Base-by-base conservation (phyloP, 2,329 filamentous ascomycete genomes). In the Fusarium torulosum region DNA sequence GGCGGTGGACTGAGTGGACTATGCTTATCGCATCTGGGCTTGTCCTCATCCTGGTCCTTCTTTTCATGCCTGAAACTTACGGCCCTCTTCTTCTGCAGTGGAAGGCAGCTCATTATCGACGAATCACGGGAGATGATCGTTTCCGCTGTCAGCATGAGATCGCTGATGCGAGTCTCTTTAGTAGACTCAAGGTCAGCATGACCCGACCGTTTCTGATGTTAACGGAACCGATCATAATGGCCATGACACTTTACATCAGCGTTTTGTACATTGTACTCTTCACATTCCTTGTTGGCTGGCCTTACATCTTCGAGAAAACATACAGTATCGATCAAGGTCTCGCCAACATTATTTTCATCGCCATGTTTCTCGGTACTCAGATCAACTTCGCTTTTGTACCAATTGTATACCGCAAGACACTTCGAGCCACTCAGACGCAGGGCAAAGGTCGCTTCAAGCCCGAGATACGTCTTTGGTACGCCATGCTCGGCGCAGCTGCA, bases 51-150 rank as follows among this genome's bases (percentile, higher is more conserved):
- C 70, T 85, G 37, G 85, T 91, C 33, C 72, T 87, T 23, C 71
- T 88, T 17, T 81, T 89, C 45, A 87, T 91, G 51, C 90, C 90
- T 3, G 90, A 91, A 75, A 91, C 90, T 0, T 91, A 91, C 65
- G 84, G 74, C 4, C 77, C 76, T 33, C 46, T 89, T 15, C 77
- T 91, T 5, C 76, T 91, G 31, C 83, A 86, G 55, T 81, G 81
- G 63, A 91, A 90, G 71, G 90, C 89, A 4, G 78, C 80, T 27
- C 83, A 83, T 65, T 77, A 90, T 55, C 85, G 90, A 45, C 78
- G 83, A 67, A 84, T 89, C 63, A 91, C 88, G 0, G 86, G 88
- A 6, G 85, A 91, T 60, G 77, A 82, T n/a, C 80, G 85, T 45
- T 91, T 86, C 78, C 81, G 83, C 51, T 89, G 89, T 10, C 85